A percentile compares a stretch with the other conserved stretches of the same genome.
Conservation (phyloP, 78 protist species). For the Capsaspora owczarzaki region DNA sequence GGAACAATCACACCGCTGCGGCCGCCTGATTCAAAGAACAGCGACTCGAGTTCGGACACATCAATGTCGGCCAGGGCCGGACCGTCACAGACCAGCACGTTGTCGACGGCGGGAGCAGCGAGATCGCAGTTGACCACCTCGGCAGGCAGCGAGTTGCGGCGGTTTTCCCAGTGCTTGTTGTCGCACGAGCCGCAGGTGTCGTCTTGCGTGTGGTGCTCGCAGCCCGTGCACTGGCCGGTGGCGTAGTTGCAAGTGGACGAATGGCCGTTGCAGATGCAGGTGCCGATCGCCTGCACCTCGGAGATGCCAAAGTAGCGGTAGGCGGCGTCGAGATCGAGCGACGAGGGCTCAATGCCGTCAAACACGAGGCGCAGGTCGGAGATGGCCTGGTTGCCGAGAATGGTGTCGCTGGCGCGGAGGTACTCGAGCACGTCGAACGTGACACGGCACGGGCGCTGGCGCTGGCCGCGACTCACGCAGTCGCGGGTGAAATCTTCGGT, state of each 20-base stretch:
- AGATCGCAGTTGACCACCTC: neutral
- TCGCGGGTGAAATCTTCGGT: neutral
- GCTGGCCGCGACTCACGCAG: too few relatives aligned
- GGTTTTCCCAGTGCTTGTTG: neutral
- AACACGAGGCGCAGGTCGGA: neutral
- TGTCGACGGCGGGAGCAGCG: neutral
- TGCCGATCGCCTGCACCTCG: neutral
- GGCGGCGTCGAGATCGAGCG: neutral
- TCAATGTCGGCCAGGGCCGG: neutral
- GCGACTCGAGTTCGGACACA: neutral
- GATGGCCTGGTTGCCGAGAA: neutral
- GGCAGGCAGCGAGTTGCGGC: neutral
- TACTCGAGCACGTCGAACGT: neutral
- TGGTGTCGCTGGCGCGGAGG: neutral
- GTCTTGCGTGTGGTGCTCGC: neutral
- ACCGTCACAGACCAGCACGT: too few relatives aligned
- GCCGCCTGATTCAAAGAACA: neutral
- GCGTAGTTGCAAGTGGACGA: neutral
- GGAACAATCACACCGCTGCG: neutral
- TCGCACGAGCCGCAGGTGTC: neutral
- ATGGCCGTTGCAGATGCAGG: conserved; percentile 13
- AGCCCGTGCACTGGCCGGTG: neutral
- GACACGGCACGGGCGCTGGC: neutral
- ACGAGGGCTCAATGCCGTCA: neutral
- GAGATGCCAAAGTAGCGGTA: neutral